These are phyloP conservation scores for Tripterygium wilfordii DNA, from an alignment of 177 flowering plant species.

Conservation along the genomic window DNA sequence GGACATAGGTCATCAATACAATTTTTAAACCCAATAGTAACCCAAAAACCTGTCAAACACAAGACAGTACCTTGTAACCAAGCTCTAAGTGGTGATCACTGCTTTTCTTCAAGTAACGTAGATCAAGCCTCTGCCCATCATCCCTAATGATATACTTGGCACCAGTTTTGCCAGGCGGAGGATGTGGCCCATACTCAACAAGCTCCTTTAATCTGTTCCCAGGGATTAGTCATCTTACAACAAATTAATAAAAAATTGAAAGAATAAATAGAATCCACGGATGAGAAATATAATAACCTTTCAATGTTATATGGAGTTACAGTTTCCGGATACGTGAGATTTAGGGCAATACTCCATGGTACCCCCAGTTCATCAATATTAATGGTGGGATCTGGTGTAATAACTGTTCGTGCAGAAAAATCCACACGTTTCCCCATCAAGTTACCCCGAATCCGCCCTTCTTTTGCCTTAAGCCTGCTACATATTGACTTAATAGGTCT, in stretches of 20 bases:
- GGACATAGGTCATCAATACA: too few relatives aligned
- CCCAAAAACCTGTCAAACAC: neutral
- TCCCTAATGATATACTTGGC: constrained; percentile 97
- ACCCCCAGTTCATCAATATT: constrained; percentile 97
- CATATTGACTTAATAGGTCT: constrained; percentile 97
- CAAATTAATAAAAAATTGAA: neutral
- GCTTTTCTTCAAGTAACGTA: constrained; percentile 93
- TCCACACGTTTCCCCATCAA: constrained; percentile 99
- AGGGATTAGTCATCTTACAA: neutral
- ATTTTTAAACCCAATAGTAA: too few relatives aligned
- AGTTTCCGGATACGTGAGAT: constrained; percentile 96
- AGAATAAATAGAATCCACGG: neutral
- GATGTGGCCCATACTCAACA: constrained; percentile 99
- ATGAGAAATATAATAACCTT: constrained; percentile 37
- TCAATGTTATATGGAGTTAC: constrained; percentile 99
- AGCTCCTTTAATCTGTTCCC: constrained; percentile 85
- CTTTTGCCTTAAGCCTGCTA: constrained; percentile 96
- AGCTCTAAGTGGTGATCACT: constrained; percentile 98
- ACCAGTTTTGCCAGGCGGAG: constrained; percentile 99
- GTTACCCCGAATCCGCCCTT: constrained; percentile 97
- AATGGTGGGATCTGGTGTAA: constrained; percentile 95
- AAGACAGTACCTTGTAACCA: constrained; percentile 75
- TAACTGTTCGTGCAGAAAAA: constrained; percentile 96
- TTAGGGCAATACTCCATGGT: constrained; percentile 98
- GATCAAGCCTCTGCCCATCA: constrained; percentile 99